Percentiles rank a stretch among this genome's conserved stretches.
These are phyloP conservation scores for Sarcocystis neurona DNA, from an alignment of 169 alveolate species.

Conservation along the genomic window DNA sequence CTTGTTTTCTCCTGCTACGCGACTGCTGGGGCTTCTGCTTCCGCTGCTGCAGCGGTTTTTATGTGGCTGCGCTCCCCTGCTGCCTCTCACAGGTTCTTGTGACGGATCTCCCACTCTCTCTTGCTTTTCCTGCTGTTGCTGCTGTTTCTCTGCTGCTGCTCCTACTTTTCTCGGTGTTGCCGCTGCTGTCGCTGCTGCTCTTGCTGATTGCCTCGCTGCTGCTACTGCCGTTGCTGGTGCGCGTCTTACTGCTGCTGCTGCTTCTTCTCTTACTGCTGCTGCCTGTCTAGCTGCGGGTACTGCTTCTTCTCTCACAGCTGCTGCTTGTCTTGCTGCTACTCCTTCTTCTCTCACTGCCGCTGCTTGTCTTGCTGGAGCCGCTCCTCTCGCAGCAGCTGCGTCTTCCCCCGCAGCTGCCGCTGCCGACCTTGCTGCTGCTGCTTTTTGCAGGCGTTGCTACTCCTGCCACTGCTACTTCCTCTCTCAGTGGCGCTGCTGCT, in stretches of 20 bases:
- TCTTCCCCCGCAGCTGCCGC: background rate
- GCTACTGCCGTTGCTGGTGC: background rate
- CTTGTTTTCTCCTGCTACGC: background rate
- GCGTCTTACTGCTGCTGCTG: background rate
- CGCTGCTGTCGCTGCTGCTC: background rate
- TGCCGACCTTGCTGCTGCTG: background rate
- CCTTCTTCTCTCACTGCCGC: background rate
- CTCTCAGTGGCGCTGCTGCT: background rate
- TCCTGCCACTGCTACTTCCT: background rate
- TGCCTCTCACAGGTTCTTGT: background rate
- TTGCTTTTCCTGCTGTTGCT: background rate
- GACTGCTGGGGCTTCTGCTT: constrained; percentile 39
- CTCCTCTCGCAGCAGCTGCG: background rate
- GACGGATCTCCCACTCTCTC: background rate
- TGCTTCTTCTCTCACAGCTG: constrained; percentile 9
- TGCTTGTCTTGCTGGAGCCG: background rate
- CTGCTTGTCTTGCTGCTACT: background rate
- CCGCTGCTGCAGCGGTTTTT: constrained; percentile 21
- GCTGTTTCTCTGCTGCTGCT: background rate
- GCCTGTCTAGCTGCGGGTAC: background rate
- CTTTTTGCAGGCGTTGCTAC: background rate
- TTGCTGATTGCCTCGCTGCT: background rate
- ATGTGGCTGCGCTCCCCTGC: constrained; percentile 19
- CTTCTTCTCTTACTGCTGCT: constrained; percentile 19
- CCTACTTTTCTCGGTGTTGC: background rate